These are phyloP conservation scores for Moniliella sp. DNA, from an alignment of 1,284 basidiomycete genomes.

Conservation along the genomic window DNA sequence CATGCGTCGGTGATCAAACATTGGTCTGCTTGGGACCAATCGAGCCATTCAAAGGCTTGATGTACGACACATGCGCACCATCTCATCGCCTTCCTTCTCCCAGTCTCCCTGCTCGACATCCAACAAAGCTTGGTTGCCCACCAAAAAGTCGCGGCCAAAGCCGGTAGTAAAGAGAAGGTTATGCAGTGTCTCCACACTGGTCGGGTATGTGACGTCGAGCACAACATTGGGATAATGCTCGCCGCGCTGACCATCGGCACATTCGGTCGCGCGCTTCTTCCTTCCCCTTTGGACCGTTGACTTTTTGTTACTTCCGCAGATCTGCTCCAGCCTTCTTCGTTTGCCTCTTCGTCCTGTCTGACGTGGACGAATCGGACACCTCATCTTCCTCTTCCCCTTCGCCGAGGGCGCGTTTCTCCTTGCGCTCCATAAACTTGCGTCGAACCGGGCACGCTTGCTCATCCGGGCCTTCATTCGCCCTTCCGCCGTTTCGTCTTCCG, in stretches of 20 bases:
- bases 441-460: constrained; percentile 6
- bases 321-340: too few species aligned
- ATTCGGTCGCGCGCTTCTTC: constrained; percentile 47
- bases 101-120: constrained; percentile 42
- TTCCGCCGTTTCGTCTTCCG: too few species aligned
- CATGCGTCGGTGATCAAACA: constrained; percentile 75
- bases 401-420: too few species aligned
- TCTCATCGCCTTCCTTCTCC: too few species aligned
- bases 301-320: too few species aligned
- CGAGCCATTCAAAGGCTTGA: constrained; percentile 68
- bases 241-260: constrained; percentile 51
- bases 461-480: too few species aligned
- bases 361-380: too few species aligned
- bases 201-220: constrained; percentile 58
- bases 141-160: constrained; percentile 84
- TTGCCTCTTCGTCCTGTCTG: too few species aligned
- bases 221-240: constrained; percentile 54
- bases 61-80: too few species aligned
- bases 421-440: too few species aligned
- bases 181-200: constrained; percentile 79
- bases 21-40: constrained; percentile 84
- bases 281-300: too few species aligned
- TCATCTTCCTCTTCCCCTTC: constrained; percentile 1
- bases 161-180: constrained; percentile 86
- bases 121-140: constrained; percentile 61